Evolutionary conservation across 768 basidiomycete species (phyloP), one percentile per base, ranked within the genome.

Genomic region (Leccinellum rugosiceps): DNA sequence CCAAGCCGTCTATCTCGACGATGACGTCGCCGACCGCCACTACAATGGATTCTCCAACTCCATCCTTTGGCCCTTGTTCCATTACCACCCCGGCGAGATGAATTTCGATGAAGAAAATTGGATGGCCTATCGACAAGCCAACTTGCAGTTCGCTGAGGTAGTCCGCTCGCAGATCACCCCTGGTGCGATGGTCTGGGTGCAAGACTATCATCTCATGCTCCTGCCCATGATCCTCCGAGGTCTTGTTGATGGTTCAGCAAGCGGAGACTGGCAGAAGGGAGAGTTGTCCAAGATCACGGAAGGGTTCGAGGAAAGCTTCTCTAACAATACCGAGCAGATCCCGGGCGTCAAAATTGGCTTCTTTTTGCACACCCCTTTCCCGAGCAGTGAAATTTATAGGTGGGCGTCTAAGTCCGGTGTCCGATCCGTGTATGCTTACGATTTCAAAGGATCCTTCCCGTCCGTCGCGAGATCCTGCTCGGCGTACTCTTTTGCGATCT

Each of bases 61-160:
- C 53, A 98, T 99, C 75, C 85, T 99, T 51, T 99, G 97, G 97
- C 97, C 97, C 3, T 80, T 99, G 48, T 98, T 99, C 82, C 97
- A 99, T 73, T 99, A 98, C 75, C 96, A 98, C 73, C 97, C 97
- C 8, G 96, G 96, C 62, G 97, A 98, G 77, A 98, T 99, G 94
- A 96, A 94, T 75, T 99, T 99, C 69, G 96, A 98, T 74, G 94
- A 97, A 77, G 92, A 92, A 70, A 92, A 98, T 72, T 99, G 97
- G 97, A 84, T 87, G 53, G 97, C 94, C 14, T 99, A 98, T 74
- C 87, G 97, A 35, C 94, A 97, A 73, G 96, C 96, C 47, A 99
- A 98, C 73, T 78, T 95, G 76, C 81, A 85, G 63, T 99, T 99
- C 67, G 96, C 97, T 1, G 90, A 98, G 72, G 91, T 81, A 21